Evolutionary conservation across 345 rosid species (phyloP).

Genomic region (Eucalyptus erythrocorys): DNA sequence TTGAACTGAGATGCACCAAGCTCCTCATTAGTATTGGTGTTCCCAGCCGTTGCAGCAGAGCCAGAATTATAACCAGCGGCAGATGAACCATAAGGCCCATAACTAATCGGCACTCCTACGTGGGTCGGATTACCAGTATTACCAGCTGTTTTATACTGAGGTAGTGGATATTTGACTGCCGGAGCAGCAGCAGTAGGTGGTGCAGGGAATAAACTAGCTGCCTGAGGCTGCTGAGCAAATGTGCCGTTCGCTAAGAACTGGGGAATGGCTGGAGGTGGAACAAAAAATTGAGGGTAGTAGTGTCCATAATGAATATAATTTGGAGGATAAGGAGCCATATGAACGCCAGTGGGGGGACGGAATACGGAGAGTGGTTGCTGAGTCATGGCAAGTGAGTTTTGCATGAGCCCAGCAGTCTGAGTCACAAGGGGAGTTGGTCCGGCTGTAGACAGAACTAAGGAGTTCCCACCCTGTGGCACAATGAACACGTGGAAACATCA

Average conservation of each 20-base stretch:
- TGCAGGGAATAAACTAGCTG: conserved; percentile 59
- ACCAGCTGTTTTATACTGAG: conserved; percentile 72
- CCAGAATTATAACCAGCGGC: conserved; percentile 63
- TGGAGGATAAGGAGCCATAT: conserved; percentile 73
- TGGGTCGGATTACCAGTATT: conserved; percentile 57
- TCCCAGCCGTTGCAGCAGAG: conserved; percentile 57
- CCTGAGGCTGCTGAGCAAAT: conserved; percentile 80
- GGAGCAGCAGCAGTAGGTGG: conserved; percentile 51
- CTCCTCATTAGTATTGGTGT: conserved; percentile 62
- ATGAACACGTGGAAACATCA: neutral
- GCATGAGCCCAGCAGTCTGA: conserved; percentile 77
- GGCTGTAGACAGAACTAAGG: conserved; percentile 49
- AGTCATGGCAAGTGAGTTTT: conserved; percentile 62
- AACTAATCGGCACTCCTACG: conserved; percentile 67
- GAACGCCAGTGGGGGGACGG: conserved; percentile 84
- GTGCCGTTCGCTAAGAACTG: conserved; percentile 72
- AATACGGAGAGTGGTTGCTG: conserved; percentile 83
- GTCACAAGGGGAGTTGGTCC: conserved; percentile 66
- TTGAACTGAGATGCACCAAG: conserved; percentile 66
- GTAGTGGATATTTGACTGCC: conserved; percentile 70
- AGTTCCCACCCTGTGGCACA: conserved; percentile 60
- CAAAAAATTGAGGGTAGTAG: conserved; percentile 66
- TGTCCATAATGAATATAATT: conserved; percentile 74
- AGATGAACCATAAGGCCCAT: conserved; percentile 73
- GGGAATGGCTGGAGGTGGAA: conserved; percentile 66